Evolutionary conservation across 257 asterid genomes (phyloP).

Genomic region (Gentiana macrophylla): DNA sequence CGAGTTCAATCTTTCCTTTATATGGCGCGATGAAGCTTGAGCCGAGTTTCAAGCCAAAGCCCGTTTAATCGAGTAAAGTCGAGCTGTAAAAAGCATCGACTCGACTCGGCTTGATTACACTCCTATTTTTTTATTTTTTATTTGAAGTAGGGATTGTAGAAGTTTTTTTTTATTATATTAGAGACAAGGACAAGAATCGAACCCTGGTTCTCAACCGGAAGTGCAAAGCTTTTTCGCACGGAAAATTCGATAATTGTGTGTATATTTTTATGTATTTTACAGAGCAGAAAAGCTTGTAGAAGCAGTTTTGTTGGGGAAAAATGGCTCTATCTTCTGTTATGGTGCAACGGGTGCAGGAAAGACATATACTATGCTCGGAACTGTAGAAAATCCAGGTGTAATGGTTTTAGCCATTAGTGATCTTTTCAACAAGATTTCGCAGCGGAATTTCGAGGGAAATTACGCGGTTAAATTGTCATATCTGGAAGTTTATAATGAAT

Average conservation of each 20-base stretch:
- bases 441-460: slow-evolving; percentile 41
- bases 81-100: too few relatives aligned
- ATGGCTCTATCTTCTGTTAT: slow-evolving; percentile 55
- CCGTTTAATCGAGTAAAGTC: too few relatives aligned
- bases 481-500: slow-evolving; percentile 61
- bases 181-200: too few relatives aligned
- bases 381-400: slow-evolving; percentile 49
- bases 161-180: too few relatives aligned
- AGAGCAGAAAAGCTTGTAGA: slow-evolving; percentile 64
- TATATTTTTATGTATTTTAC: slow-evolving; percentile 8
- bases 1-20: too few relatives aligned
- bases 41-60: too few relatives aligned
- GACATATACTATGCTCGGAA: slow-evolving; percentile 59
- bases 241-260: neutral
- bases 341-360: slow-evolving; percentile 65
- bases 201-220: too few relatives aligned
- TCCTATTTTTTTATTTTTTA: too few relatives aligned
- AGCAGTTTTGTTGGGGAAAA: slow-evolving; percentile 57
- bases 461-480: slow-evolving; percentile 47
- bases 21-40: too few relatives aligned
- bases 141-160: too few relatives aligned
- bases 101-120: too few relatives aligned
- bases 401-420: slow-evolving; percentile 66
- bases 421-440: slow-evolving; percentile 41
- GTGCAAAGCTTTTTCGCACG: too few relatives aligned